Percentiles rank a stretch among this genome's conserved stretches.
phyloP scores from a whole-genome alignment of 2,329 filamentous ascomycete genomes.

The Penicillium sp. region DNA sequence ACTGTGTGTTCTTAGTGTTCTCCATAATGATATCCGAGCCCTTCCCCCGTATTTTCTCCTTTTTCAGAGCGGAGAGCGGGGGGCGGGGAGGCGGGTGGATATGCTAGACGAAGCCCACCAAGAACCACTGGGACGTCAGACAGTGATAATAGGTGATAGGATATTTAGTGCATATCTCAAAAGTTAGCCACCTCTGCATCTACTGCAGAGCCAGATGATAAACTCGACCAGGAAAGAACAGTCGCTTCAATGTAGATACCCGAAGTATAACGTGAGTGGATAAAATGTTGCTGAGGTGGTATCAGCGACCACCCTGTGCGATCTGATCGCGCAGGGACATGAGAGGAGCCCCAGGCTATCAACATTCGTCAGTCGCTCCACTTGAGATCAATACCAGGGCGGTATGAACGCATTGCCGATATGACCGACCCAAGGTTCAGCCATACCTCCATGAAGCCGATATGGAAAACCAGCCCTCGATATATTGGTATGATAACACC shows the following conservation, averaged over 20 bases:
- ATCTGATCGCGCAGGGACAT: slow-evolving; percentile 1
- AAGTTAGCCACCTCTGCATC: background rate
- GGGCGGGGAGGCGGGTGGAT: too few species aligned
- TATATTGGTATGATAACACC: slow-evolving; percentile 9
- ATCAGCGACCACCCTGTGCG: slow-evolving; percentile 4
- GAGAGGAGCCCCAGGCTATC: too few species aligned
- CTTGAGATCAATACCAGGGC: background rate
- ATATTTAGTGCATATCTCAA: background rate
- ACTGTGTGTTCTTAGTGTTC: background rate
- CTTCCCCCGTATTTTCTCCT: background rate
- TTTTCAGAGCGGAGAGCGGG: too few species aligned
- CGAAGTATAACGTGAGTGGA: background rate
- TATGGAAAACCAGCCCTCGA: too few species aligned
- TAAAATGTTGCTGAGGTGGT: slow-evolving; percentile 4
- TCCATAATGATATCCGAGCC: background rate
- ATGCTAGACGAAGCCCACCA: background rate
- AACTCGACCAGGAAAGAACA: background rate
- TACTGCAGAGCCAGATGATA: background rate
- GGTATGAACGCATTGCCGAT: background rate
- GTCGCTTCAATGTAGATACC: background rate
- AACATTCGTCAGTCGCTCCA: background rate
- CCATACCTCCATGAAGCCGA: too few species aligned
- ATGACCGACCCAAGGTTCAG: background rate
- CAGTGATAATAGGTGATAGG: background rate
- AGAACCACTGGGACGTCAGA: background rate